phyloP scores from a whole-genome alignment of 495 filamentous ascomycete genomes.

The Penicillium manginii region DNA sequence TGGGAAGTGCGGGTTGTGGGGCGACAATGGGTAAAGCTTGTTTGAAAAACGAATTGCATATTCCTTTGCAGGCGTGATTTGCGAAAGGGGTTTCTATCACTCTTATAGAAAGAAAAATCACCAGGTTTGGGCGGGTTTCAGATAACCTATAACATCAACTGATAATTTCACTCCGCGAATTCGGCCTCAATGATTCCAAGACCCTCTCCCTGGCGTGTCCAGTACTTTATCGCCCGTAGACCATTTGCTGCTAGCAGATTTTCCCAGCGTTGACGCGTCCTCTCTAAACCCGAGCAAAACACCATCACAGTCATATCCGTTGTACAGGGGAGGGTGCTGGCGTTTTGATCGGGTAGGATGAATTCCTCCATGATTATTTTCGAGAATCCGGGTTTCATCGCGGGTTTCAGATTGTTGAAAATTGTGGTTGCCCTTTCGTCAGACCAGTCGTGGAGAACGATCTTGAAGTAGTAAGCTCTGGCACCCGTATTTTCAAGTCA shows the following conservation, averaged over 20 bases:
- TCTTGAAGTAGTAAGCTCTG: conserved; percentile 51
- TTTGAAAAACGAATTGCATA: no score
- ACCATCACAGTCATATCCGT: conserved; percentile 49
- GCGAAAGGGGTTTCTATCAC: no score
- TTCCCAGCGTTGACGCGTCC: conserved; percentile 46
- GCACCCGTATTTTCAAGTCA: conserved; percentile 30
- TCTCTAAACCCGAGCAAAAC: conserved; percentile 40
- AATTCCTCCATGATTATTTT: conserved; percentile 44
- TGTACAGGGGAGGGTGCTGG: conserved; percentile 10
- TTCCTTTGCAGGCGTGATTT: no score
- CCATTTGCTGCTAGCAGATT: conserved; percentile 39
- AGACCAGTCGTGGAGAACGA: conserved; percentile 53
- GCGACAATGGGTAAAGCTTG: no score
- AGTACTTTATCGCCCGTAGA: conserved; percentile 33
- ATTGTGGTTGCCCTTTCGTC: conserved; percentile 45
- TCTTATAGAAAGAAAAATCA: no score
- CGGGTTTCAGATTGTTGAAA: conserved; percentile 33
- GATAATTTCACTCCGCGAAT: background rate
- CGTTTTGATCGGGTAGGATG: conserved; percentile 36
- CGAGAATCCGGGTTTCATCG: conserved; percentile 44
- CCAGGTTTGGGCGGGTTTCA: no score
- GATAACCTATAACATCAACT: no score
- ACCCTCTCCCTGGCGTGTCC: conserved; percentile 33
- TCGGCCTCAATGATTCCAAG: conserved; percentile 51
- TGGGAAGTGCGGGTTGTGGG: no score